Percentiles rank a stretch among this genome's conserved stretches.
These are phyloP conservation scores for Lyophyllum decastes DNA, from an alignment of 768 basidiomycete genomes.

Conservation along the genomic window DNA sequence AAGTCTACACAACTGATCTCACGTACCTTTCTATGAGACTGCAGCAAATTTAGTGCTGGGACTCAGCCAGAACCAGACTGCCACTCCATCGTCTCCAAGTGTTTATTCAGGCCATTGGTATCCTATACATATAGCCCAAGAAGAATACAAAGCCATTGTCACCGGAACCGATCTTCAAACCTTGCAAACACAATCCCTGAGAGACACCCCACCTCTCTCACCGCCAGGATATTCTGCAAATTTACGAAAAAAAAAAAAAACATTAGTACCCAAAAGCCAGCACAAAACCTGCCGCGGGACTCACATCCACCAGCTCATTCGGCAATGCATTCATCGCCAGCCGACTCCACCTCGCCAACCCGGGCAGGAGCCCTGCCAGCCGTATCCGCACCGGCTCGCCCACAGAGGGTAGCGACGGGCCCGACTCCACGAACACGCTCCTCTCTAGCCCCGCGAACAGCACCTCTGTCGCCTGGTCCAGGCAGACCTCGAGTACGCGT, in stretches of 20 bases:
- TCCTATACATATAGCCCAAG: not conserved
- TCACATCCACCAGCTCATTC: constrained; percentile 83
- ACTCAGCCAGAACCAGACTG: too few relatives aligned
- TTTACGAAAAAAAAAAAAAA: not conserved
- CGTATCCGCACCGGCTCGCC: constrained; percentile 55
- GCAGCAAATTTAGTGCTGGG: too few relatives aligned
- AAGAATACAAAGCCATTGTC: not conserved
- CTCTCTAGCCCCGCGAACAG: constrained; percentile 64
- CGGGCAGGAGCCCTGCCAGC: constrained; percentile 80
- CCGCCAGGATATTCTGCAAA: constrained; percentile 56
- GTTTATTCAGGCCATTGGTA: not conserved
- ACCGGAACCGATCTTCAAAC: constrained; percentile 48
- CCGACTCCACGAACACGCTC: constrained; percentile 53
- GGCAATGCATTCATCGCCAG: constrained; percentile 67
- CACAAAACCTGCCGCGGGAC: constrained; percentile 27
- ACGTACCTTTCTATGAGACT: too few relatives aligned
- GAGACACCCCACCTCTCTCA: constrained; percentile 66
- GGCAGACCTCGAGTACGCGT: constrained; percentile 66
- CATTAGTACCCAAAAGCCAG: not conserved
- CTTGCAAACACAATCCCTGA: constrained; percentile 74
- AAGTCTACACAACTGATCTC: too few relatives aligned
- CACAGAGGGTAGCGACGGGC: constrained; percentile 5
- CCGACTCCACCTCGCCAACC: constrained; percentile 76
- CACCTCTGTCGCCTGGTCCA: constrained; percentile 69
- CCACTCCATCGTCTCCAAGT: too few relatives aligned